phyloP scores from a whole-genome alignment of 495 filamentous ascomycete genomes.

The Poronia punctata region DNA sequence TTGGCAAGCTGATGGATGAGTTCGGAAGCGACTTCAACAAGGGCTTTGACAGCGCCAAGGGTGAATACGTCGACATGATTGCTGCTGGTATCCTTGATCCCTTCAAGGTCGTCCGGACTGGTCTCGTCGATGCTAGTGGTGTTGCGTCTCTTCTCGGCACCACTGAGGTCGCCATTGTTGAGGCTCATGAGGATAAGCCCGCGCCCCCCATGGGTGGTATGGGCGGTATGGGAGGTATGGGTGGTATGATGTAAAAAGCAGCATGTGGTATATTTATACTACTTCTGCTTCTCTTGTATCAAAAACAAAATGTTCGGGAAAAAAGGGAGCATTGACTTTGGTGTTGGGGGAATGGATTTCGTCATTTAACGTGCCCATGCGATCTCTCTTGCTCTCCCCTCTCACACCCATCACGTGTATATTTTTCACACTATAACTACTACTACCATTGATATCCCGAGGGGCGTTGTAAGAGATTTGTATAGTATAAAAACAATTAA shows the following conservation, averaged over 20 bases:
- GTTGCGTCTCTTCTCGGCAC: conserved; percentile 96
- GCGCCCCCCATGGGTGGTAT: conserved; percentile 47
- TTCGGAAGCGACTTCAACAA: conserved; percentile 91
- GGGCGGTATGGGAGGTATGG: conserved; percentile 65
- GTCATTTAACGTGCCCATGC: conserved; percentile 17
- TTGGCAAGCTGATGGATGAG: conserved; percentile 97
- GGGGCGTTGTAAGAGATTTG: conserved; percentile 22
- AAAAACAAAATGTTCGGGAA: conserved; percentile 21
- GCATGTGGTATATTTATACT: conserved; percentile 11
- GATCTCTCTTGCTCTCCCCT: conserved; percentile 24
- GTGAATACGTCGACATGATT: conserved; percentile 99
- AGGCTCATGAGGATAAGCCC: conserved; percentile 89
- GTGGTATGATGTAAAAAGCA: conserved; percentile 45
- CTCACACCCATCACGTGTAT: conserved; percentile 14
- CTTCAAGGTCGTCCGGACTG: conserved; percentile 97
- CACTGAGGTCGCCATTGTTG: conserved; percentile 94
- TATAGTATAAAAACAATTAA: conserved; percentile 23
- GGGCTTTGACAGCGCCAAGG: conserved; percentile 91
- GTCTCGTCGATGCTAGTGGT: conserved; percentile 87
- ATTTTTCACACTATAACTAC: conserved; percentile 21
- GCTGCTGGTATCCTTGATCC: conserved; percentile 92
- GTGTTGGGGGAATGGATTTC: conserved; percentile 27
- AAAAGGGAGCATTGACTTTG: conserved; percentile 26
- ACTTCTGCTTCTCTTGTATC: conserved; percentile 22
- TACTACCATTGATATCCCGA: conserved; percentile 22